phyloP scores from a whole-genome alignment of 1,284 basidiomycete species.

The Vanrija humicola region DNA sequence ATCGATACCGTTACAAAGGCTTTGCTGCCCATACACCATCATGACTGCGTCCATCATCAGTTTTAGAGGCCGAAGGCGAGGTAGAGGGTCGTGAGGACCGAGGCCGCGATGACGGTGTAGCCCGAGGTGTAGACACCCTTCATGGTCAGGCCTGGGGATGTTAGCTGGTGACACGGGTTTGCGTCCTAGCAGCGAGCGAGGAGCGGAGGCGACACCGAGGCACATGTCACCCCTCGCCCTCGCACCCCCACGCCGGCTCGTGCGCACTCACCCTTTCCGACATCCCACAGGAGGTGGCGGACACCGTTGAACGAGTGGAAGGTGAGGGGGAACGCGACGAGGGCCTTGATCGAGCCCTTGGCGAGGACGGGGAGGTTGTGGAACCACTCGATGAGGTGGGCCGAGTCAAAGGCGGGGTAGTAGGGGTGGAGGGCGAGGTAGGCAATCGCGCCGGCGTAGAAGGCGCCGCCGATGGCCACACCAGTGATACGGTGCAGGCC shows the following conservation, averaged over 20 bases:
- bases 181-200: not conserved
- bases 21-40: constrained; percentile 1
- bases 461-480: constrained; percentile 67
- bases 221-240: not conserved
- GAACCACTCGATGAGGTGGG: constrained; percentile 69
- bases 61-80: constrained; percentile 16
- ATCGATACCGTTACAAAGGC: not conserved
- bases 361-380: constrained; percentile 61
- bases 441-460: constrained; percentile 83
- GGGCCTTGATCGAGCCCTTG: constrained; percentile 69
- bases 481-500: constrained; percentile 85
- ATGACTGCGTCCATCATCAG: not conserved
- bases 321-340: constrained; percentile 77
- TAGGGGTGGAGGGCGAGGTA: constrained; percentile 75
- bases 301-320: constrained; percentile 90
- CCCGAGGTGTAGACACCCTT: constrained; percentile 74
- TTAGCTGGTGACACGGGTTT: constrained; percentile 8
- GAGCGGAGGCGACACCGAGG: too few species aligned
- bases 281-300: constrained; percentile 88
- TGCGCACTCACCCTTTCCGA: constrained; percentile 70
- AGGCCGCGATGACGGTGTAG: constrained; percentile 77
- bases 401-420: constrained; percentile 60
- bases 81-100: constrained; percentile 67
- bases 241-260: not conserved
- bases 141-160: constrained; percentile 63